phyloP scores from a whole-genome alignment of 192 early-diverging fungal species.

The Podila horticola region DNA sequence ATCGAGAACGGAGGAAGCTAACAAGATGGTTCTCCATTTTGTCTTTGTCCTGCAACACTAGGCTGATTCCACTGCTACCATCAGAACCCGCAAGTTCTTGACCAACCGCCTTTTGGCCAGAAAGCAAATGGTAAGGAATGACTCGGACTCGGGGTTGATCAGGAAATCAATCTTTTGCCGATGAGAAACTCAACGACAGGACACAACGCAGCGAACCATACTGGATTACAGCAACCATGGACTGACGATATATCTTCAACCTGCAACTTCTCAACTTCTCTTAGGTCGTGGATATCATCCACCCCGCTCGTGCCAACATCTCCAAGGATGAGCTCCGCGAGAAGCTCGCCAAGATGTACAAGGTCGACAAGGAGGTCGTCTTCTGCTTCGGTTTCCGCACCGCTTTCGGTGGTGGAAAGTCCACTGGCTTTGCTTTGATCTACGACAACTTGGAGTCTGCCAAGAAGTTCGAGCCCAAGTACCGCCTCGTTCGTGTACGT shows the following conservation, averaged over 20 bases:
- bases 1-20: background rate
- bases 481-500: slow-evolving; percentile 86
- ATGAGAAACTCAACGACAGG: too few species aligned
- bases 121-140: slow-evolving; percentile 83
- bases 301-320: slow-evolving; percentile 93
- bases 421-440: slow-evolving; percentile 94
- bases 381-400: slow-evolving; percentile 97
- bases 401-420: slow-evolving; percentile 96
- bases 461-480: slow-evolving; percentile 99
- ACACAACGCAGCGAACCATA: too few species aligned
- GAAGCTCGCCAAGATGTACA: slow-evolving; percentile 96
- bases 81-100: slow-evolving; percentile 99
- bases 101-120: slow-evolving; percentile 98
- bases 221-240: background rate
- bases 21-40: background rate
- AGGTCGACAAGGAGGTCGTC: slow-evolving; percentile 87
- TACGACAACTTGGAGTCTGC: slow-evolving; percentile 93
- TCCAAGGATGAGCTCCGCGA: slow-evolving; percentile 93
- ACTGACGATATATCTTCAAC: background rate
- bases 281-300: slow-evolving; percentile 90
- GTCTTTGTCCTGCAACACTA: slow-evolving; percentile 34
- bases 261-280: background rate
- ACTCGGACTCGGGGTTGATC: background rate
- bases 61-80: slow-evolving; percentile 91
- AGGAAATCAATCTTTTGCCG: too few species aligned